A percentile compares a stretch with the other conserved stretches of the same genome.
Conservation (phyloP, 345 rosid genomes). For the Excoecaria agallocha region DNA sequence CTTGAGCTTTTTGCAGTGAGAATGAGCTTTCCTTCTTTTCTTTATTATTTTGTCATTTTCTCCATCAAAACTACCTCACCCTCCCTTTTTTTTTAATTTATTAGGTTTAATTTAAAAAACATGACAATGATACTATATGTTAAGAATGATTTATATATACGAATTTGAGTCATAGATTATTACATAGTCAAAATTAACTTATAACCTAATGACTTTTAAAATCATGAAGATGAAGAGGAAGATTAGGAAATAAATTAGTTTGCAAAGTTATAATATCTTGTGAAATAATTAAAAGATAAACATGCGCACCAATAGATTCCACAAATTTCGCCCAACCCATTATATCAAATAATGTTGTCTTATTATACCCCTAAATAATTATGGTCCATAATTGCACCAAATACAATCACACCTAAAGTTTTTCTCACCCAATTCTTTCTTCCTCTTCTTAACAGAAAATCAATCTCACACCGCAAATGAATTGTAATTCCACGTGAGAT, state of each 20-base stretch:
- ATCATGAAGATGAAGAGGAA: background rate
- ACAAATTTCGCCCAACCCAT: conserved; percentile 46
- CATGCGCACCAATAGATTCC: conserved; percentile 52
- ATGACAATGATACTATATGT: background rate
- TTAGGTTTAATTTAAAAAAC: background rate
- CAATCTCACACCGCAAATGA: conserved; percentile 1
- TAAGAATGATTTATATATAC: no score
- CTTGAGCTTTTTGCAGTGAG: conserved; percentile 41
- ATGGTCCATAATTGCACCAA: conserved; percentile 41
- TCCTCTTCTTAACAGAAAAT: conserved; percentile 11
- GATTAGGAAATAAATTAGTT: background rate
- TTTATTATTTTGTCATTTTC: conserved; percentile 24
- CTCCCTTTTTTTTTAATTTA: no score
- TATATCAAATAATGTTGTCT: conserved; percentile 57
- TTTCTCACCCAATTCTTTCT: conserved; percentile 8
- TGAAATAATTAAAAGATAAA: conserved; percentile 23
- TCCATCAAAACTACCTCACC: background rate
- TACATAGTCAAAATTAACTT: no score
- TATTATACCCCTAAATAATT: conserved; percentile 39
- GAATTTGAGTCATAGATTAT: no score
- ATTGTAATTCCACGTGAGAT: no score
- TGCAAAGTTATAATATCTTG: background rate
- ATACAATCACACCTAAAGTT: conserved; percentile 23
- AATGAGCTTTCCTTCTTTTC: conserved; percentile 39
- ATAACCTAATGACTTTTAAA: no score